phyloP scores from a whole-genome alignment of 2,329 filamentous ascomycete genomes.

The Epichloe bromicola region DNA sequence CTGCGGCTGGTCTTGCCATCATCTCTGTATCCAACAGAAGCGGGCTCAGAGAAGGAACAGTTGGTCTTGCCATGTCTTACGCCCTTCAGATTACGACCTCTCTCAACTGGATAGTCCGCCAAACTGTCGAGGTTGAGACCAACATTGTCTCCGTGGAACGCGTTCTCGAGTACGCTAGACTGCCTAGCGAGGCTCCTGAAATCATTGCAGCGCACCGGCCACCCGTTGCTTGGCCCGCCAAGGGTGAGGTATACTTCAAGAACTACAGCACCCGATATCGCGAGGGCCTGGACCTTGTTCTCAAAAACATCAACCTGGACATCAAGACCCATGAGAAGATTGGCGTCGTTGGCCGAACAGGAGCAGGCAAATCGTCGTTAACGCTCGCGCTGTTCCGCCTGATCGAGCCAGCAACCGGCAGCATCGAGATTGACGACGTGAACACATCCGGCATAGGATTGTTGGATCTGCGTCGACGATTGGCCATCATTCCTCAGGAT shows the following conservation, averaged over 20 bases:
- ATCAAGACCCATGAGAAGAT: constrained; percentile 98
- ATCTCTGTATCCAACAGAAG: constrained; percentile 61
- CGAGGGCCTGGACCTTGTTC: constrained; percentile 74
- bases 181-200: constrained; percentile 90
- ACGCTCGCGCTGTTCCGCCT: constrained; percentile 90
- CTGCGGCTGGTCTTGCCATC: constrained; percentile 71
- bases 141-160: constrained; percentile 98
- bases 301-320: constrained; percentile 83
- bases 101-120: constrained; percentile 96
- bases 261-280: constrained; percentile 93
- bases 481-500: constrained; percentile 97
- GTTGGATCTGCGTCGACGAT: constrained; percentile 71
- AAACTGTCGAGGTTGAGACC: constrained; percentile 99
- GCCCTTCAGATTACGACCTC: constrained; percentile 94
- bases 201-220: constrained; percentile 81
- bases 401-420: constrained; percentile 73
- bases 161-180: constrained; percentile 83
- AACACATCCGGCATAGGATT: constrained; percentile 86
- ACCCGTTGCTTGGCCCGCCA: constrained; percentile 79
- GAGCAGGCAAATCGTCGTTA: constrained; percentile 88
- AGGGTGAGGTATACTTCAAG: constrained; percentile 79
- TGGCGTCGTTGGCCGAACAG: constrained; percentile 89
- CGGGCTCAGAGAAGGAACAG: constrained; percentile 54
- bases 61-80: constrained; percentile 94
- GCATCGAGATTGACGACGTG: constrained; percentile 78